phyloP scores from a whole-genome alignment of 805 yeast species.

The Saccharomycodes ludwigii region DNA sequence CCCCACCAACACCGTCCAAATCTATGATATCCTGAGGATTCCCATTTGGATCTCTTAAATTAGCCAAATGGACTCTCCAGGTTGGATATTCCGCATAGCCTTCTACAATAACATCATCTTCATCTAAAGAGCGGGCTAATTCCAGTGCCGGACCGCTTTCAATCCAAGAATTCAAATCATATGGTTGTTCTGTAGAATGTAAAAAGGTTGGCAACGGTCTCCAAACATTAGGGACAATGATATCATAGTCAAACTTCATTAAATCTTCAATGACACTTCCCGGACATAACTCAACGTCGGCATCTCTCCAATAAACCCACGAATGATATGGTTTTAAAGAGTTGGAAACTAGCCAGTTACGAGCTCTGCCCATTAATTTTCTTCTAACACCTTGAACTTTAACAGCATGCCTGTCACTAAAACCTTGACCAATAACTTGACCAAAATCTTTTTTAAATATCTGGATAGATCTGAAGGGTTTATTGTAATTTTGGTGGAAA shows the following conservation, averaged over 20 bases:
- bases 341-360: conserved; percentile 69
- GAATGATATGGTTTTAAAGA: conserved; percentile 76
- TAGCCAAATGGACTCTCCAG: conserved; percentile 73
- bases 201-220: conserved; percentile 89
- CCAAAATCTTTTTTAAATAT: conserved; percentile 78
- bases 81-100: conserved; percentile 84
- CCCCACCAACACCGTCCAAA: conserved; percentile 82
- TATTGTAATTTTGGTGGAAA: conserved; percentile 45
- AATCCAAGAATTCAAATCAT: conserved; percentile 93
- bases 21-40: conserved; percentile 52
- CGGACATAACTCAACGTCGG: conserved; percentile 72
- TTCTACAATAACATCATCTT: conserved; percentile 80
- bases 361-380: conserved; percentile 75
- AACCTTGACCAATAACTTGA: conserved; percentile 75
- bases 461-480: conserved; percentile 68
- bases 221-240: conserved; percentile 86
- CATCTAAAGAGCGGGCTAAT: conserved; percentile 50
- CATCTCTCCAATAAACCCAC: conserved; percentile 90
- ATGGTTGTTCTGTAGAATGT: conserved; percentile 76
- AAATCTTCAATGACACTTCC: conserved; percentile 62
- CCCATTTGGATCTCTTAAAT: conserved; percentile 50
- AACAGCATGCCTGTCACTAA: conserved; percentile 72
- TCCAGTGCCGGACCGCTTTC: conserved; percentile 71
- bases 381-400: conserved; percentile 78
- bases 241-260: conserved; percentile 60